Evolutionary conservation across 352 stramenopile species (phyloP).

Genomic region (Globisporangium megalacanthum): DNA sequence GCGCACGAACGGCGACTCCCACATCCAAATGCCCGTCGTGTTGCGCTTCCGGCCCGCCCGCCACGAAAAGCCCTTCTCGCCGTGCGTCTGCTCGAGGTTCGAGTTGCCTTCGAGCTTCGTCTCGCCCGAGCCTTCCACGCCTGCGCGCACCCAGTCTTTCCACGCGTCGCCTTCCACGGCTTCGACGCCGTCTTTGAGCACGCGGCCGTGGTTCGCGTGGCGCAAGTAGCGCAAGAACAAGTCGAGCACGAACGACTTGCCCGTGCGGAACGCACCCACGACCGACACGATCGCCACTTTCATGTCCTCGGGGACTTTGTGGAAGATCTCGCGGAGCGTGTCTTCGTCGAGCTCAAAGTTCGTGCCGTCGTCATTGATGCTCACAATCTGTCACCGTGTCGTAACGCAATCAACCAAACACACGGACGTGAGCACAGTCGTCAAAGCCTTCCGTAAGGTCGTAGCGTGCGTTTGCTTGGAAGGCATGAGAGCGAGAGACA

Average conservation of each 20-base stretch:
- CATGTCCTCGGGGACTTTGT: conserved; percentile 85
- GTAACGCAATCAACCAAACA: not conserved
- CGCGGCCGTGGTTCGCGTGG: conserved; percentile 45
- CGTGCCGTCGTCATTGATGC: conserved; percentile 83
- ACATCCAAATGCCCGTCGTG: conserved; percentile 99
- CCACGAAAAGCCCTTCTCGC: conserved; percentile 94
- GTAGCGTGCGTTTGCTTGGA: not conserved
- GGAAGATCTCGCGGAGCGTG: conserved; percentile 66
- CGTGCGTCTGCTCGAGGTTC: conserved; percentile 72
- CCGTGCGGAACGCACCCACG: conserved; percentile 98
- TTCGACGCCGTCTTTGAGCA: conserved; percentile 47
- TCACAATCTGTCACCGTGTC: conserved; percentile 61
- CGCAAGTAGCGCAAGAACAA: conserved; percentile 97
- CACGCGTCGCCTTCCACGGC: conserved; percentile 30
- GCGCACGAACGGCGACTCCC: conserved; percentile 96
- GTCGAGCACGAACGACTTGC: conserved; percentile 98
- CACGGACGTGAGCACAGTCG: not conserved
- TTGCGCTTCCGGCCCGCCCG: conserved; percentile 94
- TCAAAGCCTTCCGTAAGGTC: not conserved
- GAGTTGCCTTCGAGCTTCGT: conserved; percentile 79
- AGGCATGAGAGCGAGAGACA: not conserved
- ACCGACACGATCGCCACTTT: conserved; percentile 98
- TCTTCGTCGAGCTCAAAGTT: conserved; percentile 80
- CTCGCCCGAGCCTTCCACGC: conserved; percentile 43
- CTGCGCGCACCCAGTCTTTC: conserved; percentile 65